Evolutionary conservation across 805 yeast species (phyloP).

Genomic region (Nakazawaea laoshanensis): DNA sequence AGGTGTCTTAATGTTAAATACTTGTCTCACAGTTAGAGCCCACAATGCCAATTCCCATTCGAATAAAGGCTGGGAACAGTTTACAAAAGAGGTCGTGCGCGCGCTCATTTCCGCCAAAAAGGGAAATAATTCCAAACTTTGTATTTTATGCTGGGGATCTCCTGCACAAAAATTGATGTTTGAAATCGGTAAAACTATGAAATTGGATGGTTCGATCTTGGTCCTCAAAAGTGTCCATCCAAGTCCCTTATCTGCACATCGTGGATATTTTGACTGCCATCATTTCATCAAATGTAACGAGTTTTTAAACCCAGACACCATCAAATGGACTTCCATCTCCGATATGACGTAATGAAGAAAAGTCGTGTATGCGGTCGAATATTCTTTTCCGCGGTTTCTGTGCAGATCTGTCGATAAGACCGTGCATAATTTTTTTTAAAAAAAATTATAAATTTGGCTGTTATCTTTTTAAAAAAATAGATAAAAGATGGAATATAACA

Average conservation of each 20-base stretch:
- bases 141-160: constrained; percentile 56
- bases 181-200: constrained; percentile 14
- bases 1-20: constrained; percentile 83
- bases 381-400: not conserved
- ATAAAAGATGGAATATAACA: constrained; percentile 11
- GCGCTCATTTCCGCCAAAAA: constrained; percentile 41
- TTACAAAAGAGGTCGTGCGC: constrained; percentile 67
- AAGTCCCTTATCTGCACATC: constrained; percentile 83
- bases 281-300: constrained; percentile 73
- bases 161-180: constrained; percentile 32
- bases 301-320: constrained; percentile 49
- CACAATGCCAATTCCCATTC: constrained; percentile 93
- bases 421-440: not conserved
- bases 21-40: constrained; percentile 85
- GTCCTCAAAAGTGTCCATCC: constrained; percentile 84
- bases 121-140: constrained; percentile 41
- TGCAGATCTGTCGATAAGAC: no score
- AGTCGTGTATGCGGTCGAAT: not conserved
- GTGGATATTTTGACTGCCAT: constrained; percentile 73
- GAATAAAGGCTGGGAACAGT: constrained; percentile 83
- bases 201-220: constrained; percentile 22
- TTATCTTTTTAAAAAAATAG: no score
- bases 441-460: no score
- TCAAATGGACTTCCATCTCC: constrained; percentile 8
- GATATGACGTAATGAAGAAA: not conserved